Percentiles rank a stretch among this genome's conserved stretches.
These are phyloP conservation scores for Eucalyptus polybractea DNA, from an alignment of 345 rosid species.

Conservation along the genomic window DNA sequence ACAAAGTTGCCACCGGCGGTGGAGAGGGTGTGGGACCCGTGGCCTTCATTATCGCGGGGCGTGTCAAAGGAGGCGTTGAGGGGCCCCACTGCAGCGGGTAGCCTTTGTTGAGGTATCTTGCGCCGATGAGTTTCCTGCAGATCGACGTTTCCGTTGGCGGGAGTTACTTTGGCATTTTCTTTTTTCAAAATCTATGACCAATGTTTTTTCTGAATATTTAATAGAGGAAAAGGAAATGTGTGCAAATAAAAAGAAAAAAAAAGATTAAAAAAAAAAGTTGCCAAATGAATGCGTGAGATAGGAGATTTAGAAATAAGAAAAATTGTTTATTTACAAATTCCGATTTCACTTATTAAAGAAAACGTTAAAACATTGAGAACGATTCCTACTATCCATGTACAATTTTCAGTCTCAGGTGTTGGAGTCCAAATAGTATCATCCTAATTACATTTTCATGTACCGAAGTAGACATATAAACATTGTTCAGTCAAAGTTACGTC, in stretches of 20 bases:
- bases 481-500: not conserved
- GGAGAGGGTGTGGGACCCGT: conserved; percentile 83
- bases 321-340: not conserved
- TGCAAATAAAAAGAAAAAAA: not conserved
- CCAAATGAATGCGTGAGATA: too few relatives aligned
- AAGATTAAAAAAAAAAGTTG: not conserved
- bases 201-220: not conserved
- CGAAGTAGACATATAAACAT: not conserved
- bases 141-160: not conserved
- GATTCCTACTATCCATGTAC: not conserved
- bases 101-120: conserved; percentile 39
- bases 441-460: too few relatives aligned
- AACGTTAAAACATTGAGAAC: too few relatives aligned
- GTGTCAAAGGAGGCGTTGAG: conserved; percentile 36
- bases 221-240: not conserved
- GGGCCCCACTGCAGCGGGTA: conserved; percentile 22
- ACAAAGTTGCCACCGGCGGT: conserved; percentile 72
- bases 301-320: not conserved
- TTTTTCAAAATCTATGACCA: not conserved
- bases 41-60: conserved; percentile 68
- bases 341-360: too few relatives aligned
- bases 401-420: too few relatives aligned
- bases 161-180: not conserved
- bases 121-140: conserved; percentile 64
- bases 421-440: not conserved